Evolutionary conservation across 1,284 basidiomycete species (phyloP).

Genomic region (Coniferiporia weirii): DNA sequence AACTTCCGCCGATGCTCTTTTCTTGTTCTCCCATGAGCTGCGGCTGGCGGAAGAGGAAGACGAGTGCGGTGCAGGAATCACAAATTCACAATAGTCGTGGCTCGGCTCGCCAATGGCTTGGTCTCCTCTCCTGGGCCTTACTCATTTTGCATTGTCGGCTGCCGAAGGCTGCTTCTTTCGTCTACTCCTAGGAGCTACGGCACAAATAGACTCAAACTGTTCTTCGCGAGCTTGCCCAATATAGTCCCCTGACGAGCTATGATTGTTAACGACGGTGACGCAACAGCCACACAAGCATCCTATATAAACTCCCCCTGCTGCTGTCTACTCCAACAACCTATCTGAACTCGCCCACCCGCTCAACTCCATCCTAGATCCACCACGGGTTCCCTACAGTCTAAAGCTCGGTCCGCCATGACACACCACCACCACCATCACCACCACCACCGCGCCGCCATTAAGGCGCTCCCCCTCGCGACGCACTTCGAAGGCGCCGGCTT

Average conservation of each 20-base stretch:
- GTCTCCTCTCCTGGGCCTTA: neutral
- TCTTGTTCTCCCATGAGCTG: too few species aligned
- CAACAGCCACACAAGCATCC: neutral
- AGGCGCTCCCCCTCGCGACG: conserved; percentile 38
- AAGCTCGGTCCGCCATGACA: conserved; percentile 3
- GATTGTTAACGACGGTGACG: neutral
- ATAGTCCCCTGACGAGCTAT: neutral
- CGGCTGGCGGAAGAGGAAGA: too few species aligned
- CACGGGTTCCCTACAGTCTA: conserved; percentile 10
- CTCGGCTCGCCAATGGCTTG: neutral
- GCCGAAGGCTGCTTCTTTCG: conserved; percentile 2
- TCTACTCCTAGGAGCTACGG: conserved; percentile 4
- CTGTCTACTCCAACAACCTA: neutral
- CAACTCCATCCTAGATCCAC: neutral
- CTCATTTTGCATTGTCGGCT: neutral
- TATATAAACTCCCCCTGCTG: neutral
- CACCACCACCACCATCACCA: neutral
- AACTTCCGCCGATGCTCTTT: too few species aligned
- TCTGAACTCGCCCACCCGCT: neutral
- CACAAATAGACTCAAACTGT: neutral
- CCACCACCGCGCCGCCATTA: too few species aligned
- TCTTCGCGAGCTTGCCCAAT: neutral
- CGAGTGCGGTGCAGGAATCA: too few species aligned
- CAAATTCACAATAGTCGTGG: too few species aligned
- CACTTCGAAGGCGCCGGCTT: conserved; percentile 37